Conservation (phyloP, 192 early-diverging fungal species). For the Pilaira anomala region DNA sequence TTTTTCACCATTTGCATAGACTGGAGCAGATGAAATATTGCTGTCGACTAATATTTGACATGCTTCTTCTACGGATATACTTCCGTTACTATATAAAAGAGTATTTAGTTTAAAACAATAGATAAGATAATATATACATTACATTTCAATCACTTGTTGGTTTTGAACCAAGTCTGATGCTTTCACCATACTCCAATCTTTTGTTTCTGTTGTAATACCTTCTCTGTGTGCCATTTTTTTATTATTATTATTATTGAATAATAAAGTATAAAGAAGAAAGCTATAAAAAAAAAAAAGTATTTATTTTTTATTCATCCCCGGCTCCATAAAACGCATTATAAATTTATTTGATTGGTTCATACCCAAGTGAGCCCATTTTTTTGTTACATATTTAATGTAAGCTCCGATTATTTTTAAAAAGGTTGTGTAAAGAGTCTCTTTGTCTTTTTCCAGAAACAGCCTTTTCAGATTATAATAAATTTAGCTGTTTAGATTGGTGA, state of each 20-base stretch:
- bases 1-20: conserved; percentile 51
- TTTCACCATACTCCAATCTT: conserved; percentile 68
- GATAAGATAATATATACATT: conserved; percentile 27
- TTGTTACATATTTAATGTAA: too few relatives aligned
- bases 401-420: too few relatives aligned
- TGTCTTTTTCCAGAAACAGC: too few relatives aligned
- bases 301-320: neutral
- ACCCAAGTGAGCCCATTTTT: conserved; percentile 8
- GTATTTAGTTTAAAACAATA: too few relatives aligned
- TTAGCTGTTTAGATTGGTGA: too few relatives aligned
- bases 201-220: conserved; percentile 7
- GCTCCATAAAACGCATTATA: conserved; percentile 7
- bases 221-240: conserved; percentile 12
- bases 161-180: conserved; percentile 55
- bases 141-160: conserved; percentile 66
- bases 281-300: neutral
- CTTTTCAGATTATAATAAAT: too few relatives aligned
- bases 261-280: neutral
- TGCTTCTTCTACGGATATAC: conserved; percentile 62
- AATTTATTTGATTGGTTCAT: neutral
- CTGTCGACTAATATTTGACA: conserved; percentile 70
- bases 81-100: conserved; percentile 40
- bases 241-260: neutral
- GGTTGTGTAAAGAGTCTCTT: too few relatives aligned
- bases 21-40: conserved; percentile 76